These are phyloP conservation scores for Colletotrichum theobromicola DNA, from an alignment of 2,329 filamentous ascomycete species.

Conservation along the genomic window DNA sequence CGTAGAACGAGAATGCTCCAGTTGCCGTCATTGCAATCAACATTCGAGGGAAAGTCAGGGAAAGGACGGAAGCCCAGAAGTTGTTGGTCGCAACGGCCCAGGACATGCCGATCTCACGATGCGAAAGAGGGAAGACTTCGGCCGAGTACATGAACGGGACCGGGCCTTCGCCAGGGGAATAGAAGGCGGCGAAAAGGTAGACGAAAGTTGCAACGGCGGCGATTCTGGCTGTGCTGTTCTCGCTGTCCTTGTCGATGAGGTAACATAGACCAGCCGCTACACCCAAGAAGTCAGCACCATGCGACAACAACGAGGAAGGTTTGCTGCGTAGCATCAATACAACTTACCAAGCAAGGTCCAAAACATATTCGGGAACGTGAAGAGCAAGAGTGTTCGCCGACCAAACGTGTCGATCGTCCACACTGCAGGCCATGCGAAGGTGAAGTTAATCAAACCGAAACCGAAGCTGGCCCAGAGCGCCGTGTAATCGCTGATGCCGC, in stretches of 20 bases:
- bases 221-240: conserved; percentile 47
- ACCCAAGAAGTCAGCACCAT: neutral
- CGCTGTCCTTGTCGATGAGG: conserved; percentile 32
- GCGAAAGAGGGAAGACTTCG: conserved; percentile 68
- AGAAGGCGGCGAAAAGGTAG: conserved; percentile 70
- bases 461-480: conserved; percentile 49
- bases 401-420: conserved; percentile 73
- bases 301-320: neutral
- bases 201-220: conserved; percentile 65
- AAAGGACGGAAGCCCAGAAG: conserved; percentile 57
- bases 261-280: conserved; percentile 44
- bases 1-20: conserved; percentile 51
- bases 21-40: conserved; percentile 38
- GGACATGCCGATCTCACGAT: conserved; percentile 68
- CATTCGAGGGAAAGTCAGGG: conserved; percentile 57
- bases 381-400: conserved; percentile 64
- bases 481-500: conserved; percentile 41
- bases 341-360: conserved; percentile 55
- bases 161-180: conserved; percentile 68
- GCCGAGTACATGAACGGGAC: conserved; percentile 68
- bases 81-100: conserved; percentile 67
- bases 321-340: neutral
- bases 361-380: conserved; percentile 72
- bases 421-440: conserved; percentile 70
- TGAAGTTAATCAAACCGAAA: conserved; percentile 62